These are phyloP conservation scores for Solanum hybrid DNA, from an alignment of 305 asterid genomes.

Conservation along the genomic window DNA sequence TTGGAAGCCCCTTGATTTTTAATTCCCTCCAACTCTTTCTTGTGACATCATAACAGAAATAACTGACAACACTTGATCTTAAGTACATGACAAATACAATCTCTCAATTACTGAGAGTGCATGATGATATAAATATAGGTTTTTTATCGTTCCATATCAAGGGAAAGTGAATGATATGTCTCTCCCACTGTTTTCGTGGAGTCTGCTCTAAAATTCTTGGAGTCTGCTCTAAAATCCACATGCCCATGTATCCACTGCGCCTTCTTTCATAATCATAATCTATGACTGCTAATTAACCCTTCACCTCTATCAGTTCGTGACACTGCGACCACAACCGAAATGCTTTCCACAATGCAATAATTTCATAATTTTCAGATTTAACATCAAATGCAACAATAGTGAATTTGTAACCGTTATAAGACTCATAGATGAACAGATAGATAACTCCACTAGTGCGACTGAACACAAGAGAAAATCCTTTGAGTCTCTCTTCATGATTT, in stretches of 20 bases:
- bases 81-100: background rate
- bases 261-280: background rate
- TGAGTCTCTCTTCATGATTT: background rate
- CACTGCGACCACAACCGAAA: background rate
- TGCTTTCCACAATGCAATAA: background rate
- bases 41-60: background rate
- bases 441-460: background rate
- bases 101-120: background rate
- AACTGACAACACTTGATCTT: background rate
- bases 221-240: background rate
- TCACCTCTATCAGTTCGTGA: background rate
- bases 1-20: background rate
- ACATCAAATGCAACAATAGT: background rate
- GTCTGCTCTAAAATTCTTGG: background rate
- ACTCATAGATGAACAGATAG: background rate
- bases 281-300: background rate
- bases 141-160: background rate
- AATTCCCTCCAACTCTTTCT: background rate
- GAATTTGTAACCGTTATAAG: background rate
- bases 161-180: background rate
- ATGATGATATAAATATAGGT: background rate
- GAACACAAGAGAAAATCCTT: too few species aligned
- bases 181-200: background rate
- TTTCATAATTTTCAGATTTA: too few species aligned
- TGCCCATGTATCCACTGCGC: background rate